Evolutionary conservation across 2,329 filamentous ascomycete species (phyloP).

Genomic region (Rhinocladiella mackenziei): DNA sequence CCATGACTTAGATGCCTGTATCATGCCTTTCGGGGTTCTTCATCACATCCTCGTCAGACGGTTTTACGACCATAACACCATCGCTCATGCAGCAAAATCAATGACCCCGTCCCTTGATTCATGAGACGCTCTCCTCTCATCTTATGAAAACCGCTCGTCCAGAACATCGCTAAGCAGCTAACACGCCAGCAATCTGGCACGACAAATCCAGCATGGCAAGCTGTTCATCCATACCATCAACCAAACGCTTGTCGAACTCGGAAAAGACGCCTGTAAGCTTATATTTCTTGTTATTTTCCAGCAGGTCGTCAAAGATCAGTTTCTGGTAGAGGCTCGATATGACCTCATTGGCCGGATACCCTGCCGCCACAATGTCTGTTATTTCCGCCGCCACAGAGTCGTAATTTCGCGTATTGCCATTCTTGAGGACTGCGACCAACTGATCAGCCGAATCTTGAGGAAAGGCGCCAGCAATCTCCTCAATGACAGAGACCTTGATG

Average conservation of each 20-base stretch:
- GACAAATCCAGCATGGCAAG: conserved; percentile 81
- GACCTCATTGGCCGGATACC: conserved; percentile 91
- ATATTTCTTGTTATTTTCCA: conserved; percentile 83
- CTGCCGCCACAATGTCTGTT: conserved; percentile 88
- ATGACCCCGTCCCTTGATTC: background rate
- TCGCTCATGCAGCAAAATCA: conserved; percentile 9
- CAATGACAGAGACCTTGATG: conserved; percentile 74
- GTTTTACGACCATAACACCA: too few species aligned
- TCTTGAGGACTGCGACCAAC: conserved; percentile 57
- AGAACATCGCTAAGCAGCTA: conserved; percentile 7
- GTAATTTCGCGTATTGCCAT: conserved; percentile 72
- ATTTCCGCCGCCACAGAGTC: conserved; percentile 72
- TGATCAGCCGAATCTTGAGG: conserved; percentile 67
- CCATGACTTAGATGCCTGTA: too few species aligned
- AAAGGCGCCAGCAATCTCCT: conserved; percentile 95
- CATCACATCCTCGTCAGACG: too few species aligned
- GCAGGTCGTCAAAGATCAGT: conserved; percentile 76
- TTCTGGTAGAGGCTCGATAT: conserved; percentile 79
- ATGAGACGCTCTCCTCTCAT: background rate
- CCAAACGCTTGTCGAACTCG: conserved; percentile 86
- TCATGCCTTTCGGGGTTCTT: too few species aligned
- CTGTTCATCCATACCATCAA: conserved; percentile 94
- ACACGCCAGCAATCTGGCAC: conserved; percentile 66
- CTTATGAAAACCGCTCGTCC: background rate
- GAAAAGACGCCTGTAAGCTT: conserved; percentile 86